Conservation (phyloP, 257 asterid genomes). For the Ilex asprella region DNA sequence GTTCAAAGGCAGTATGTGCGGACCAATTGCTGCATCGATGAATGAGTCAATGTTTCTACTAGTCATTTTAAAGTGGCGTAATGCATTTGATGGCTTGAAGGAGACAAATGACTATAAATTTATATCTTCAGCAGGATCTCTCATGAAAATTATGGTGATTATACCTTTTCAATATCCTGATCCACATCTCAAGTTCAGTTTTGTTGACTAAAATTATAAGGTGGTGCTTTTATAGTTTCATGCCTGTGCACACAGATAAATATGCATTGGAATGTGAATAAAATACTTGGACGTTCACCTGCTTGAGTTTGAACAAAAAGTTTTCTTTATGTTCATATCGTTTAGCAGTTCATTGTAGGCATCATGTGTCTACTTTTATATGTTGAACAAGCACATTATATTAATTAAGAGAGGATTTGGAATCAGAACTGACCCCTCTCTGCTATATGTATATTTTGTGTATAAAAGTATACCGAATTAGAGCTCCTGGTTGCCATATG, state of each 20-base stretch:
- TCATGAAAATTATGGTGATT: slow-evolving; percentile 79
- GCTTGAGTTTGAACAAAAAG: neutral
- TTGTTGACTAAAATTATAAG: neutral
- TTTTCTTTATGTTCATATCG: too few species aligned
- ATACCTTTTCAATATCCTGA: slow-evolving; percentile 5
- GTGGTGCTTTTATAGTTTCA: neutral
- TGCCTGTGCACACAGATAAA: neutral
- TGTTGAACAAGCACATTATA: too few species aligned
- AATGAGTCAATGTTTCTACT: slow-evolving; percentile 77
- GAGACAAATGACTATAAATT: slow-evolving; percentile 71
- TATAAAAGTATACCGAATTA: too few species aligned
- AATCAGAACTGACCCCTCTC: too few species aligned
- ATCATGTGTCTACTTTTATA: too few species aligned
- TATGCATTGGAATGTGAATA: neutral
- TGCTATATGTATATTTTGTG: too few species aligned
- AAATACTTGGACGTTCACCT: neutral
- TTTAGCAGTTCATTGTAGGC: too few species aligned
- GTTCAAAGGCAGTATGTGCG: slow-evolving; percentile 73
- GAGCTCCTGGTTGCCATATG: too few species aligned
- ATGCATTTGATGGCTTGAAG: slow-evolving; percentile 71
- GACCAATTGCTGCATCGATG: slow-evolving; percentile 88
- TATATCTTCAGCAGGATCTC: slow-evolving; percentile 92
- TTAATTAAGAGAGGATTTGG: too few species aligned
- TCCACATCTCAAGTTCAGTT: neutral
- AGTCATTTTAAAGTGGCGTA: slow-evolving; percentile 81